Conservation (phyloP, 2,329 filamentous ascomycete genomes). For the Calonectria henricotiae region DNA sequence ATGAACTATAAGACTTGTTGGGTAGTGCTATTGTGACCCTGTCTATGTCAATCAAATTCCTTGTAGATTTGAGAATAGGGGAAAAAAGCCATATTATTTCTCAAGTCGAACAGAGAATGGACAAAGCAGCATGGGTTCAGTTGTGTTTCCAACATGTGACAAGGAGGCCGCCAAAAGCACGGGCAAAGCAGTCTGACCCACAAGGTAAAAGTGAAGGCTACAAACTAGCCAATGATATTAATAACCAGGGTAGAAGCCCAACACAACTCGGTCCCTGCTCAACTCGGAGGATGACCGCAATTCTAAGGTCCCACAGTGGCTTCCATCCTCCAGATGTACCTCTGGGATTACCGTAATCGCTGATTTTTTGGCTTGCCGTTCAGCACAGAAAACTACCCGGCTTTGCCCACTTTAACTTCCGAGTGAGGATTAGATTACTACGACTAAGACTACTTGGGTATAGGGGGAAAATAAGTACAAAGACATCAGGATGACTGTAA, state of each 20-base stretch:
- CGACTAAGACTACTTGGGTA: too few relatives aligned
- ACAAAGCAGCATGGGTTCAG: background rate
- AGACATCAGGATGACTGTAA: too few relatives aligned
- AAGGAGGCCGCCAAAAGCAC: background rate
- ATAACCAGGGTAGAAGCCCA: conserved; percentile 1
- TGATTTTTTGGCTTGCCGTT: background rate
- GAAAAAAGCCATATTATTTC: too few relatives aligned
- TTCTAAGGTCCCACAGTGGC: background rate
- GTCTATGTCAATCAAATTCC: too few relatives aligned
- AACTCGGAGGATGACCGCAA: background rate
- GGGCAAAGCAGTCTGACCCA: background rate
- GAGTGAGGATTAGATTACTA: too few relatives aligned
- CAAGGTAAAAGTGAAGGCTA: background rate
- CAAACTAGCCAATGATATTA: background rate
- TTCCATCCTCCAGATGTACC: background rate
- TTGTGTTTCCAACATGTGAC: background rate
- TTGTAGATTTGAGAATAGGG: too few relatives aligned
- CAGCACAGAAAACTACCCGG: background rate
- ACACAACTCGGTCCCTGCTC: background rate
- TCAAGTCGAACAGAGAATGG: background rate
- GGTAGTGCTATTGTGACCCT: too few relatives aligned
- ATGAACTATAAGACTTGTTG: too few relatives aligned
- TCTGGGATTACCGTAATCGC: background rate
- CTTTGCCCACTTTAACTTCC: too few relatives aligned
- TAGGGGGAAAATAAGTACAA: too few relatives aligned